Percentiles rank a stretch among this genome's conserved stretches.
These are phyloP conservation scores for Toxicodendron radicans DNA, from an alignment of 345 rosid genomes.

Conservation along the genomic window DNA sequence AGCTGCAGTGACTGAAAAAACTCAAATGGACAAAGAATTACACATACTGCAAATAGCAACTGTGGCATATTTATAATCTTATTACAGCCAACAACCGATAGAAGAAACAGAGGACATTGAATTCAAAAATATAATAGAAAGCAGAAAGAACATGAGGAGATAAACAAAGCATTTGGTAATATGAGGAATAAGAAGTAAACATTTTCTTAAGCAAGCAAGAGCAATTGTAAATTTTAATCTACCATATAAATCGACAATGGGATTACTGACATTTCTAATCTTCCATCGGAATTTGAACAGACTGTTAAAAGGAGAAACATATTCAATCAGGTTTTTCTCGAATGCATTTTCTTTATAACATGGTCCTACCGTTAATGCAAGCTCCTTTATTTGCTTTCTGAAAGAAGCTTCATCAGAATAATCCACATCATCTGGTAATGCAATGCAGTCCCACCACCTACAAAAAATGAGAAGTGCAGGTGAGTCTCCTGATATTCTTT, in stretches of 20 bases:
- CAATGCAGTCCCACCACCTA: slow-evolving; percentile 98
- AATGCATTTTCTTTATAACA: slow-evolving; percentile 5
- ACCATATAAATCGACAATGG: too few relatives aligned
- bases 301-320: neutral
- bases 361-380: slow-evolving; percentile 61
- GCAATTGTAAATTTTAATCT: neutral
- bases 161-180: neutral
- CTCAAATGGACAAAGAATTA: slow-evolving; percentile 1
- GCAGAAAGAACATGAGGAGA: neutral
- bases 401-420: slow-evolving; percentile 62
- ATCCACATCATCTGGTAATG: slow-evolving; percentile 84
- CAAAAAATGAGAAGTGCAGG: neutral
- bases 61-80: neutral
- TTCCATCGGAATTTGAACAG: slow-evolving; percentile 3
- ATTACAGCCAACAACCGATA: neutral
- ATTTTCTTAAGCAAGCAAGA: slow-evolving; percentile 2
- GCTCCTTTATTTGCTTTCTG: slow-evolving; percentile 74
- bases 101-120: neutral
- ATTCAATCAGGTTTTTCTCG: slow-evolving; percentile 3
- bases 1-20: slow-evolving; percentile 75
- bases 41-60: neutral
- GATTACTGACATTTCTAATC: neutral
- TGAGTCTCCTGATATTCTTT: slow-evolving; percentile 12
- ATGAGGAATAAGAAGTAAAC: neutral
- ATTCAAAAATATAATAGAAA: neutral